Base-by-base conservation (phyloP, 2,329 filamentous ascomycete species). In the Septoria petroselini region DNA sequence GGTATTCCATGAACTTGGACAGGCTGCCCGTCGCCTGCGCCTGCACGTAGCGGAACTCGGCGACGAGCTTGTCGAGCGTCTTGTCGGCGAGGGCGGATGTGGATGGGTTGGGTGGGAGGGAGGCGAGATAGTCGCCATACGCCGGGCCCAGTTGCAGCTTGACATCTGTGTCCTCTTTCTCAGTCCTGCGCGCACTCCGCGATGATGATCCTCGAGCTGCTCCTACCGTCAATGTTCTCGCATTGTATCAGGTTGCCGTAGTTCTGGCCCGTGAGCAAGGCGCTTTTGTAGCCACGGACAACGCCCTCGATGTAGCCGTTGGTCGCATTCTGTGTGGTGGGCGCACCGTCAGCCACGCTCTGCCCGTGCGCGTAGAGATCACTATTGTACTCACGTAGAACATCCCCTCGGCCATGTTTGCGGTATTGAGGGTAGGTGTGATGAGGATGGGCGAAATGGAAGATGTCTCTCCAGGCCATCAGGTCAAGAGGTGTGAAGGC, bases 211-310 rank as follows among this genome's bases (percentile, higher is more conserved):
- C 25, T 18, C 14, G 11, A 23, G 14, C 23, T 18, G 12, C 40
- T 19, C 78, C 62, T 73, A 93, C 91, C 91, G 74, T 97, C 91
- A 64, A 97, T 91, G 41, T 84, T 95, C 75, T 97, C 91, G 81
- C 91, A 97, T 80, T 97, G 91, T 57, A 87, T 94, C 73, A 97
- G 74, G 76, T 97, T 98, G 75, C 80, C 84, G 76, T 98, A 98
- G 76, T 91, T 94, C 69, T 88, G 79, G 71, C 85, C 76, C 48
- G 87, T 97, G 68, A 98, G 81, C 58, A 98, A 85, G 66, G 85
- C 82, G 73, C 97, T 98, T 68, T 91, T 86, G 75, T 97, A 98
- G 58, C 93, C 93, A 65, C 93, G 88, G 65, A 97, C 89, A 70
- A 98, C 91, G 70, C 93, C 93, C 75, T 98, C 93, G 69, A 97